phyloP scores from a whole-genome alignment of 495 filamentous ascomycete genomes.

The Recurvomyces mirabilis region DNA sequence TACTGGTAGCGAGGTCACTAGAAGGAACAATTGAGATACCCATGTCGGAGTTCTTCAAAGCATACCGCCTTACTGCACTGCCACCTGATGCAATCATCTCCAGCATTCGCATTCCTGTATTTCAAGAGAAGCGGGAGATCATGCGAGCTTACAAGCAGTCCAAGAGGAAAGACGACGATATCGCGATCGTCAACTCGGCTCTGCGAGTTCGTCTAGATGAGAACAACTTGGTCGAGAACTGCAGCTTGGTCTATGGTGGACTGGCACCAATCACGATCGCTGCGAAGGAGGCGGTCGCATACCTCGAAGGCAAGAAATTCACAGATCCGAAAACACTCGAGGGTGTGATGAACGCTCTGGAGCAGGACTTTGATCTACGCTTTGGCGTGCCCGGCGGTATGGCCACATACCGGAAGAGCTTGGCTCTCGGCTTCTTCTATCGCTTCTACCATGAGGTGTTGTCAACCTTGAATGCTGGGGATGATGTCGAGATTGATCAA shows the following conservation, averaged over 20 bases:
- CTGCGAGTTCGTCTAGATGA: constrained; percentile 59
- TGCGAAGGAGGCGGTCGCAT: constrained; percentile 62
- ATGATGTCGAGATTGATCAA: constrained; percentile 19
- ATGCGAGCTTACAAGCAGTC: constrained; percentile 84
- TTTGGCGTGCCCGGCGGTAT: constrained; percentile 91
- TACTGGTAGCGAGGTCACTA: constrained; percentile 64
- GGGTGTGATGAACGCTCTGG: constrained; percentile 74
- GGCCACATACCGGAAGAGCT: constrained; percentile 86
- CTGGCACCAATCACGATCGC: constrained; percentile 81
- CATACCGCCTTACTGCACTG: constrained; percentile 77
- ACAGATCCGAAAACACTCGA: constrained; percentile 73
- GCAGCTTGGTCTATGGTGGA: constrained; percentile 75
- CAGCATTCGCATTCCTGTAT: constrained; percentile 70
- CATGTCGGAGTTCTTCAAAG: constrained; percentile 87
- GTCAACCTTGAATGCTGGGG: constrained; percentile 32
- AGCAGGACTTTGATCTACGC: constrained; percentile 70
- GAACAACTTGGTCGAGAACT: constrained; percentile 52
- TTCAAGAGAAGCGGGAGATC: constrained; percentile 54
- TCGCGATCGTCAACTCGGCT: constrained; percentile 85
- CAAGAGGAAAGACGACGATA: constrained; percentile 94
- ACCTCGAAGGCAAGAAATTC: constrained; percentile 64
- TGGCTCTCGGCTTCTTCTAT: constrained; percentile 83
- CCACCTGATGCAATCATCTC: constrained; percentile 74
- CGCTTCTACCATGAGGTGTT: constrained; percentile 72
- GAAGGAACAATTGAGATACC: constrained; percentile 65